Base-by-base conservation (phyloP, 1,284 basidiomycete genomes). In the Fistulina hepatica region DNA sequence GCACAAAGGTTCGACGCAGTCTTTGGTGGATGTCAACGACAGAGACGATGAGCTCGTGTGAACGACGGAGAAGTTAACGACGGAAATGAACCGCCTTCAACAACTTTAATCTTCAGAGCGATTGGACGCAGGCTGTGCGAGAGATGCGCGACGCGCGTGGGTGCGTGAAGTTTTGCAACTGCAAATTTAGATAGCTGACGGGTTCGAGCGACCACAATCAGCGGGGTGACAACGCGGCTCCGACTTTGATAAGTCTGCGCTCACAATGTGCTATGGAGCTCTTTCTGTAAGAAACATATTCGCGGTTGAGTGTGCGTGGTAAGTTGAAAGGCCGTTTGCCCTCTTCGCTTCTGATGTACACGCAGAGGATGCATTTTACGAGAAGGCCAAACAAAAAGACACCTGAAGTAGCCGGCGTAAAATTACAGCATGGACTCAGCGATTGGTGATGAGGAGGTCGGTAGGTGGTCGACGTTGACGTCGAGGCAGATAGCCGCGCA, bases 141-240 rank as follows among this genome's bases (percentile, higher is more conserved):
- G 28, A 31, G 28, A 31, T 19, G 9, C 9, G 15, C 9, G 15
- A 19, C 28, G 15, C 19, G 9, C 9, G 10, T 13, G 15, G 28
- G 6, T 9, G 15, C 28, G 9, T 31, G n/a, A n/a, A n/a, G n/a
- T 13, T 8, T 31, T 36, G 37, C 19, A 43, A 49, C n/a, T n/a
- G n/a, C n/a, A 27, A 6, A 20, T 35, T 30, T 6, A 37, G 43
- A 22, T 41, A 26, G 11, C 42, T 42, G 25, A 24, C 8, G 34
- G 21, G 28, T 33, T 36, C 44, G 38, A 82, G 81, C 77, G n/a
- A 67, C 81, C n/a, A n/a, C n/a, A n/a, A n/a, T n/a, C n/a, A n/a
- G n/a, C n/a, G n/a, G n/a, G n/a, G n/a, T n/a, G n/a, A n/a, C n/a
- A n/a, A n/a, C n/a, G n/a, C n/a, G n/a, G n/a, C n/a, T n/a, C n/a